These are phyloP conservation scores for Termitomyces sp. DNA, from an alignment of 768 basidiomycete species.

Conservation along the genomic window DNA sequence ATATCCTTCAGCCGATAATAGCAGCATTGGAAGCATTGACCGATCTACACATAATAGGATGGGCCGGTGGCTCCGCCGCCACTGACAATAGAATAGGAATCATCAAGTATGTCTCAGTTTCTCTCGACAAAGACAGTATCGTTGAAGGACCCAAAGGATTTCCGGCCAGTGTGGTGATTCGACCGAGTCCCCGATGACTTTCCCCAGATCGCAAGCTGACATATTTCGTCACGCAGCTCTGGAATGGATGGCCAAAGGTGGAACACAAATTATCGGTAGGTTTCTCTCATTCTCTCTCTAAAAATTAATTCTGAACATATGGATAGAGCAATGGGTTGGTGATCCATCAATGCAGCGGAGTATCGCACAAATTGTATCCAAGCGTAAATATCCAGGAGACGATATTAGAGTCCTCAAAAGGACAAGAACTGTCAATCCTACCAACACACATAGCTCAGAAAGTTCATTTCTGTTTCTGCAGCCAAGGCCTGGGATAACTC, in stretches of 20 bases:
- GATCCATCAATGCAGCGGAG: background rate
- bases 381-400: background rate
- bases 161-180: background rate
- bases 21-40: conserved; percentile 3
- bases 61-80: background rate
- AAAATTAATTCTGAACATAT: background rate
- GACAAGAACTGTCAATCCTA: background rate
- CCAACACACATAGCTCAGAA: background rate
- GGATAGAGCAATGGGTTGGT: background rate
- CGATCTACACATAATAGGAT: background rate
- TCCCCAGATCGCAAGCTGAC: background rate
- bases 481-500: background rate
- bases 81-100: background rate
- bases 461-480: background rate
- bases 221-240: background rate
- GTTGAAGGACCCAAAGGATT: background rate
- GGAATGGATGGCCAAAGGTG: conserved; percentile 1
- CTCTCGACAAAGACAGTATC: background rate
- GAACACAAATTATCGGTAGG: background rate
- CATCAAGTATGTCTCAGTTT: background rate
- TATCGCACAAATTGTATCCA: background rate
- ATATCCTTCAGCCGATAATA: conserved; percentile 1
- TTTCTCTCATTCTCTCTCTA: background rate
- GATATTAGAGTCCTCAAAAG: background rate
- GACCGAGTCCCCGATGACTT: background rate